phyloP scores from a whole-genome alignment of 1,284 basidiomycete species.

The Inonotus hispidus region DNA sequence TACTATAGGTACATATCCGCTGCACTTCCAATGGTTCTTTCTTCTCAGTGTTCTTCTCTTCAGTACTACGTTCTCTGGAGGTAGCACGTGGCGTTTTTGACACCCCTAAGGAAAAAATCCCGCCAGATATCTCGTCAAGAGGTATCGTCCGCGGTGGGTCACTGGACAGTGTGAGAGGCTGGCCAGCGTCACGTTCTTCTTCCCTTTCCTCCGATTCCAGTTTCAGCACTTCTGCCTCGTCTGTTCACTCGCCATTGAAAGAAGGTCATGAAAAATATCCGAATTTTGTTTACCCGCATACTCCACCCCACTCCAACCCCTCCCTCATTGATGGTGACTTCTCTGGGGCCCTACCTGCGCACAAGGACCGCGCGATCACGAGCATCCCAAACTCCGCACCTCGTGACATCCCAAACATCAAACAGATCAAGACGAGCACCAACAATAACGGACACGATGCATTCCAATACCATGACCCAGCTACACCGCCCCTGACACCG shows the following conservation, averaged over 20 bases:
- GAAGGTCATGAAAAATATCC: constrained; percentile 4
- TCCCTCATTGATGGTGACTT: not conserved
- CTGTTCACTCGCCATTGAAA: not conserved
- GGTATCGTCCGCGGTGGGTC: constrained; percentile 49
- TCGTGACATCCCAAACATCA: constrained; percentile 4
- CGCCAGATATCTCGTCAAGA: constrained; percentile 54
- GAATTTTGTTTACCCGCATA: constrained; percentile 14
- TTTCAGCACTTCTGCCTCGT: constrained; percentile 34
- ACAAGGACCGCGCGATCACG: constrained; percentile 24
- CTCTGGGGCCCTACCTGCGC: constrained; percentile 20
- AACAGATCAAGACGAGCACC: not conserved
- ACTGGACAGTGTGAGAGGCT: constrained; percentile 87
- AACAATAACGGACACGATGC: constrained; percentile 3
- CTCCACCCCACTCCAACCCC: constrained; percentile 13
- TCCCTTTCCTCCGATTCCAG: constrained; percentile 41
- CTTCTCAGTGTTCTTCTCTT: not conserved
- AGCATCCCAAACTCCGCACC: constrained; percentile 9
- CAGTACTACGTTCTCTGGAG: constrained; percentile 20
- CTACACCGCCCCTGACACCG: constrained; percentile 63
- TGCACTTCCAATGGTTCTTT: constrained; percentile 51
- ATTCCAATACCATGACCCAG: constrained; percentile 31
- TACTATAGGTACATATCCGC: constrained; percentile 64
- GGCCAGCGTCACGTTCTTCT: constrained; percentile 24
- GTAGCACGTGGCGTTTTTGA: constrained; percentile 78
- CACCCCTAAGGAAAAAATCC: constrained; percentile 81